A percentile compares a stretch with the other conserved stretches of the same genome.
Evolutionary conservation across 2,329 filamentous ascomycete species (phyloP).

Genomic region (Sporothrix brasiliensis): DNA sequence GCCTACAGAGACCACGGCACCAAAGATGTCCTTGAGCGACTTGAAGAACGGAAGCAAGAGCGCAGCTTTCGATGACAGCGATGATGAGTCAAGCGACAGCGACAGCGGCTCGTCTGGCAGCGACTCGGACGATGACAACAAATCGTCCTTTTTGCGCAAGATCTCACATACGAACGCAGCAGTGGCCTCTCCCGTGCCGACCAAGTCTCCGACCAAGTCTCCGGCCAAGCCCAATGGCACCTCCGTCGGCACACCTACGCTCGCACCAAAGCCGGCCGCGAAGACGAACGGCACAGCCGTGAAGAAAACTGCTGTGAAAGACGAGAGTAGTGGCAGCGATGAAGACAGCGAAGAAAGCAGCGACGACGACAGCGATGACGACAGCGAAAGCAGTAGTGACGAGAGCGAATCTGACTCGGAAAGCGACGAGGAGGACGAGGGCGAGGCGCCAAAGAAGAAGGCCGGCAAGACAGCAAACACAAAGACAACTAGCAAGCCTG

Average conservation of each 20-base stretch:
- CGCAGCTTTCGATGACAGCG: conserved; percentile 32
- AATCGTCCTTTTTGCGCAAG: conserved; percentile 33
- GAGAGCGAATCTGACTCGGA: conserved; percentile 3
- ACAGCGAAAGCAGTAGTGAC: neutral
- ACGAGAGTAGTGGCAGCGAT: conserved; percentile 29
- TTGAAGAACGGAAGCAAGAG: conserved; percentile 28
- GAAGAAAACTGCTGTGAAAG: conserved; percentile 11
- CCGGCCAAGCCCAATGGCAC: conserved; percentile 11
- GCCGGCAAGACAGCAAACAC: neutral
- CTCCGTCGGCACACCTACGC: conserved; percentile 1
- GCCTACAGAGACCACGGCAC: neutral
- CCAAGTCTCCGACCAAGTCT: conserved; percentile 32
- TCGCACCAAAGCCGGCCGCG: conserved; percentile 31
- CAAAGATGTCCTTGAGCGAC: conserved; percentile 32
- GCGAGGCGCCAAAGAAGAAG: neutral
- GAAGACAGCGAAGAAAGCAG: conserved; percentile 22
- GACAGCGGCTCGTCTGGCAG: conserved; percentile 31
- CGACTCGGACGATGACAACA: conserved; percentile 29
- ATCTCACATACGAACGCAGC: conserved; percentile 22
- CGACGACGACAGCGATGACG: conserved; percentile 13
- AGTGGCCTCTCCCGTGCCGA: neutral
- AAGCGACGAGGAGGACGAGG: conserved; percentile 27
- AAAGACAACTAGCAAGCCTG: neutral
- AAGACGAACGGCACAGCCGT: conserved; percentile 34
- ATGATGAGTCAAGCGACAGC: conserved; percentile 36